Evolutionary conservation across 129 eudicot genomes (phyloP).

Genomic region (Kitagawia praeruptora): DNA sequence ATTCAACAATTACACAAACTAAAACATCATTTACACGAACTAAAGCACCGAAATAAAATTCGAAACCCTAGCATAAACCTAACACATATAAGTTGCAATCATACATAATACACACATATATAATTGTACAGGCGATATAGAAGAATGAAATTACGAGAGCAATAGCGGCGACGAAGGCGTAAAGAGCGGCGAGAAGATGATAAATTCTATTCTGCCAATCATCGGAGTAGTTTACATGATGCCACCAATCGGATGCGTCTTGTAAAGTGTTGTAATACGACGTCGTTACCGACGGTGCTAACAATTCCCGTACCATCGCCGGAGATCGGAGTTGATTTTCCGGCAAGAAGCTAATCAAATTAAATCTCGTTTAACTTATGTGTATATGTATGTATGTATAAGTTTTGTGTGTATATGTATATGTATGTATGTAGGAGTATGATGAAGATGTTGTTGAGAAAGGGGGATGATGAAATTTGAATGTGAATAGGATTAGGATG

Average conservation of each 20-base stretch:
- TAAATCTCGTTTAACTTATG: not conserved
- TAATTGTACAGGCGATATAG: not conserved
- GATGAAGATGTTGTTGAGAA: not conserved
- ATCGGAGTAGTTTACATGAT: constrained; percentile 42
- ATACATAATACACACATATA: not conserved
- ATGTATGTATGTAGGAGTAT: not conserved
- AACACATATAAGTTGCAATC: not conserved
- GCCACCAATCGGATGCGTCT: constrained; percentile 58
- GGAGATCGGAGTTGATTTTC: constrained; percentile 8
- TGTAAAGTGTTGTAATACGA: constrained; percentile 30
- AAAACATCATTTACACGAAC: not conserved
- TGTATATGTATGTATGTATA: not conserved
- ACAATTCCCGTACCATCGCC: constrained; percentile 25
- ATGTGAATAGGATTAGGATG: not conserved
- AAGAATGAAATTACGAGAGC: constrained; percentile 42
- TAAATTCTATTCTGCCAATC: constrained; percentile 82
- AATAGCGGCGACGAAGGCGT: constrained; percentile 55
- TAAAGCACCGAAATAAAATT: not conserved
- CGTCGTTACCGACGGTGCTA: constrained; percentile 37
- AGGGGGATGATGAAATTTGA: not conserved
- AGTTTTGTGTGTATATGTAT: not conserved
- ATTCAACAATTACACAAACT: not conserved
- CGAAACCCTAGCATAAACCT: not conserved
- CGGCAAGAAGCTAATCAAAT: not conserved
- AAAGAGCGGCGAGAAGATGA: constrained; percentile 58